Evolutionary conservation across 306 rosid species (phyloP), one percentile per base, ranked within the genome.

Genomic region (Pyrus bretschneideri): DNA sequence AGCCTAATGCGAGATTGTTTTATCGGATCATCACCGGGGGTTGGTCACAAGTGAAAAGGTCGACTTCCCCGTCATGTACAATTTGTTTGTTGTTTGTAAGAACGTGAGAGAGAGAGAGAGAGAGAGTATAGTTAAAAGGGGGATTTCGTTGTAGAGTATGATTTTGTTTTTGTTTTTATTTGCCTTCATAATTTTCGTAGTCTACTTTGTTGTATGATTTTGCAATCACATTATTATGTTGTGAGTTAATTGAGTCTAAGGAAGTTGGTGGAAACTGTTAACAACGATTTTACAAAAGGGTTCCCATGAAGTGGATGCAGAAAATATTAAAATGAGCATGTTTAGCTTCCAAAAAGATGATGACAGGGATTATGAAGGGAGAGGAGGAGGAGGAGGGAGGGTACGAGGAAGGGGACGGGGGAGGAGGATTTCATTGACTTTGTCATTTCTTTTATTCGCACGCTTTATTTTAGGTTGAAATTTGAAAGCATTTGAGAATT

Each of bases 31-130:
- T 23, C 75, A 65, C 31, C 35, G 64, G 46, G 69, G 84, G 2
- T 35, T 9, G 40, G 63, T 80, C 13, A 31, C 67, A 72, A 79
- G 77, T 78, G 82, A 73, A 7, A 85, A 73, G 69, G 67, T 73
- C 59, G 77, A 77, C 81, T 61, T 63, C 73, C 73, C 22, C 76
- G 80, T 69, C 67, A 42, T 84, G 91, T 86, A 89, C 76, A 87
- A 84, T 73, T 77, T 79, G 82, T 74, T 82, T 68, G 78, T 61
- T 83, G 74, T 49, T 67, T 82, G 35, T 81, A 72, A 82, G 72
- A 86, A 72, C 45, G 79, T 23, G 83, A 77, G 75, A 80, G 75
- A 27, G 69, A 45, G 17, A 45, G 69, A 45, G 17, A 31, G 33
- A 31, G 35, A 45, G 49, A 80, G 52, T 65, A 65, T 83, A 83